These are phyloP conservation scores for Rhizoclosmatium sp. DNA, from an alignment of 192 early-diverging fungal genomes.

Conservation along the genomic window DNA sequence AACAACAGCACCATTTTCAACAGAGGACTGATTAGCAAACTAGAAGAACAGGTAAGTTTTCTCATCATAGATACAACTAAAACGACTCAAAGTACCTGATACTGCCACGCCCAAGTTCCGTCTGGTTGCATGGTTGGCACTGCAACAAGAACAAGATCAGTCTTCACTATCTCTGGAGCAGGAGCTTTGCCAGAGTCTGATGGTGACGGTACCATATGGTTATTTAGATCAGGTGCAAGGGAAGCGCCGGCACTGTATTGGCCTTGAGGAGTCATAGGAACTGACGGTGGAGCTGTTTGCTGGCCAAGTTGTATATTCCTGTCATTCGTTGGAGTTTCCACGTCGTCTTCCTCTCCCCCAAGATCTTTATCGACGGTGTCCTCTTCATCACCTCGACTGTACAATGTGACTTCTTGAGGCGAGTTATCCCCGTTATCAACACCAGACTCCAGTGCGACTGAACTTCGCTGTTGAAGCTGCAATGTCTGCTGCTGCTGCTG, in stretches of 20 bases:
- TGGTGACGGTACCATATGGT: background rate
- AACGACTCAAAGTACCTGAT: constrained; percentile 18
- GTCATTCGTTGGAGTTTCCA: background rate
- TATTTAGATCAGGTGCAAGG: background rate
- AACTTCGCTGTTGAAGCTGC: background rate
- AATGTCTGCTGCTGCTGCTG: background rate
- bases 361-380: background rate
- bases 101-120: constrained; percentile 38
- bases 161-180: constrained; percentile 25
- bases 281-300: background rate
- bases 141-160: constrained; percentile 36
- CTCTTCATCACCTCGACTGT: background rate
- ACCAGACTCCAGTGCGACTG: background rate
- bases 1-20: constrained; percentile 1
- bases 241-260: background rate
- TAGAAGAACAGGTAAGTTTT: constrained; percentile 1
- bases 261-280: background rate
- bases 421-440: background rate
- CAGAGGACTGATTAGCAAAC: constrained; percentile 33
- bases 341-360: background rate
- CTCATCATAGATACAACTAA: background rate
- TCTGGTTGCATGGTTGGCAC: constrained; percentile 34
- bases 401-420: background rate
- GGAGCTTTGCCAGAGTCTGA: background rate
- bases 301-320: background rate